These are phyloP conservation scores for Herpetospermum pedunculosum DNA, from an alignment of 306 rosid genomes.

Conservation along the genomic window DNA sequence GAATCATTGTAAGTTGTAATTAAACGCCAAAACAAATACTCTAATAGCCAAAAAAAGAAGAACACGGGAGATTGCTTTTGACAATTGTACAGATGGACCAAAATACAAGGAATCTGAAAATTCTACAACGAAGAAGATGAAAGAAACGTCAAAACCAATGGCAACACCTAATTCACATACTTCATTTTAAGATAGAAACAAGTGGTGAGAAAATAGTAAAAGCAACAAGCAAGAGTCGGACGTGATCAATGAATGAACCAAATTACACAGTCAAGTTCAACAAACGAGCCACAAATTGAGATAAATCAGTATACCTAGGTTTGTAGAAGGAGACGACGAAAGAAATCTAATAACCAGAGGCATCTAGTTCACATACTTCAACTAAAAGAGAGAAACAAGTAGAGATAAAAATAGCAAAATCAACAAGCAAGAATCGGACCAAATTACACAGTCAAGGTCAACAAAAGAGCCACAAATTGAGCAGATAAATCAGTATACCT, in stretches of 20 bases:
- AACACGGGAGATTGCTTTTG: neutral
- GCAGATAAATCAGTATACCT: slow-evolving; percentile 21
- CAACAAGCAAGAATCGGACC: neutral
- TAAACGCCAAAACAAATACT: neutral
- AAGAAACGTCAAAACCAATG: neutral
- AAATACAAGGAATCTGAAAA: neutral
- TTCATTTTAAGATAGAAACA: neutral
- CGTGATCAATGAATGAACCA: neutral
- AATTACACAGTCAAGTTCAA: neutral
- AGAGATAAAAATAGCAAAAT: neutral
- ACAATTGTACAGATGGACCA: neutral
- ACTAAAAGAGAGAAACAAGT: neutral
- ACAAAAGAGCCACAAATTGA: neutral
- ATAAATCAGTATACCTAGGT: slow-evolving; percentile 41
- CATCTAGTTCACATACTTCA: too few relatives aligned
- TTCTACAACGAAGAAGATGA: neutral
- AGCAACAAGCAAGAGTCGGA: neutral
- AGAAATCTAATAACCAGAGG: too few relatives aligned
- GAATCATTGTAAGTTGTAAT: neutral
- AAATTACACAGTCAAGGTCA: neutral
- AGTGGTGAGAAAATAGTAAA: neutral
- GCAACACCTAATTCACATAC: neutral
- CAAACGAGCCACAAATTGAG: neutral
- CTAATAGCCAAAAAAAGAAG: neutral
- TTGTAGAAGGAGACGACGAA: slow-evolving; percentile 65